Evolutionary conservation across 768 basidiomycete species (phyloP).

Genomic region (Sporobolomyces phaffii): DNA sequence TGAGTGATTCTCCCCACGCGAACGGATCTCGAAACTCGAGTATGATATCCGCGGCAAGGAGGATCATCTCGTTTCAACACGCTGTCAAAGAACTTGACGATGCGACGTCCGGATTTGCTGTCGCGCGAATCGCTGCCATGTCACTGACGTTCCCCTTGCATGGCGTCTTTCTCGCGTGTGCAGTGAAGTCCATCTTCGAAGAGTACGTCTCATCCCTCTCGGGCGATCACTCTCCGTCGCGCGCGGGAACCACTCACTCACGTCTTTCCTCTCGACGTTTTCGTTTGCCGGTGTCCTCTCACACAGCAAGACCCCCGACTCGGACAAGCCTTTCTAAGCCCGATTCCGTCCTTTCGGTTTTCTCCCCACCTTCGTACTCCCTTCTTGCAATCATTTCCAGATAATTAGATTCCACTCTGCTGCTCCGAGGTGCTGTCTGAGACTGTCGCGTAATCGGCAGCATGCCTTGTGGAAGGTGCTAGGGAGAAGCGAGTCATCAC

Average conservation of each 20-base stretch:
- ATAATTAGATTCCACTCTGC: no score
- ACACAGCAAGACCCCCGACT: slow-evolving; percentile 15
- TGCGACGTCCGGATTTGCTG: neutral
- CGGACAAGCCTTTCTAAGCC: slow-evolving; percentile 11
- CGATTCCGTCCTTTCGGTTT: neutral
- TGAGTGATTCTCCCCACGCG: neutral
- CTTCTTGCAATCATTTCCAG: neutral
- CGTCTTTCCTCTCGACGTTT: neutral
- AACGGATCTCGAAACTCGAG: no score
- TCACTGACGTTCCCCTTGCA: no score
- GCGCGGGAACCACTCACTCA: neutral
- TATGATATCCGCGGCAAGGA: no score
- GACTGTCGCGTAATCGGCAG: no score
- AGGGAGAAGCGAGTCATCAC: neutral
- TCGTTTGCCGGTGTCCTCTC: neutral
- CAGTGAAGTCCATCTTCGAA: slow-evolving; percentile 20
- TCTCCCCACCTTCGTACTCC: neutral
- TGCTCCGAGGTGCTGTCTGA: no score
- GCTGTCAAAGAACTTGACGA: no score
- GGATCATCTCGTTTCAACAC: no score
- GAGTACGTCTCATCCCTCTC: slow-evolving; percentile 4
- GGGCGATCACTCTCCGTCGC: neutral
- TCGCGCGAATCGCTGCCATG: no score
- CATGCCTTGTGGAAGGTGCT: no score
- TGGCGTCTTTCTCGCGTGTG: no score